Base-by-base conservation (phyloP, 495 filamentous ascomycete species). In the Penicillium subrubescens region DNA sequence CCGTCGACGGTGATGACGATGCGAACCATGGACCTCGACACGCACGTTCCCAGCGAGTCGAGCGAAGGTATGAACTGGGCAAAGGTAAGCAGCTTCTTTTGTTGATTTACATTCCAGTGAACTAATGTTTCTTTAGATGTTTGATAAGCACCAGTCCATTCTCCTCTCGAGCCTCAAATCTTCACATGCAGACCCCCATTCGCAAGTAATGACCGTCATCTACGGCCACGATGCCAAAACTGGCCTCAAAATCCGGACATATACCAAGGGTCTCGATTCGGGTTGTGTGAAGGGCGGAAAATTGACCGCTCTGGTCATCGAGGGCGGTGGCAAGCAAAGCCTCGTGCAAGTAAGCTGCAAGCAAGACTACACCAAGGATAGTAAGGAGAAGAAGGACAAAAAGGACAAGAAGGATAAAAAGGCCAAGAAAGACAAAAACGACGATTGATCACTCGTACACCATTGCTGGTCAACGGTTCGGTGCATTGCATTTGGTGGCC, bases 1-100 rank as follows among this genome's bases (percentile, higher is more conserved):
- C 88, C 93, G 0, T 86, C 85, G 68, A 86, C 87, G 50, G 89
- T 90, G 15, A 97, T 98, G 93, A 94, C 90, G 68, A 96, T 99
- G 93, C 87, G 92, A 53, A 92, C 87, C 4, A 87, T 97, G 50
- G 84, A 89, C 71, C 67, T 84, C 41, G 74, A 86, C 23, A 87
- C 85, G 3, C 82, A 86, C 55, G 77, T 90, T 6, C 90, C 90
- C 4, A 87, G 86, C 61, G 79, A 84, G 21, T 74, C 71, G 50
- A 78, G 78, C 50, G 76, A 86, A 3, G 90, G 89, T 34, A 82
- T 78, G 41, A 84, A 82, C 6, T 96, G 92, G 92, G 81, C 83
- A 57, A 86, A 89, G 75, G 86, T 88, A 68, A 79, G 81, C 81
- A 33, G 8, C 8, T 2, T 21, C 23, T 35, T 25, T 25, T 14